phyloP scores from a whole-genome alignment of 2,329 filamentous ascomycete species.

The Lojkania enalia region DNA sequence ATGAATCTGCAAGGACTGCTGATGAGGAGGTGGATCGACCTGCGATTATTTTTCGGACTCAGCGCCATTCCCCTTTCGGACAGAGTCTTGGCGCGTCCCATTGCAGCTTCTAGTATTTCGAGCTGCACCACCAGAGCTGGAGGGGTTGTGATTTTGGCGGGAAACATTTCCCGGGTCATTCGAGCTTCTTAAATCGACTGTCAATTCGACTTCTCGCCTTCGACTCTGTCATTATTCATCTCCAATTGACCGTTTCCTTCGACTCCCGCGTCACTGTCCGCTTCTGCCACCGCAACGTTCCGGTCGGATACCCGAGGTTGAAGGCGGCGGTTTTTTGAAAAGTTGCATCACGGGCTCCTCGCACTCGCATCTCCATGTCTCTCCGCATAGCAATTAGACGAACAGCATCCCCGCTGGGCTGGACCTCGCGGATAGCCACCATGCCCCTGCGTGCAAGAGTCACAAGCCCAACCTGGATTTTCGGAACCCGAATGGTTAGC shows the following conservation, averaged over 20 bases:
- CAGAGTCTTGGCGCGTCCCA: too few species aligned
- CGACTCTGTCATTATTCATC: background rate
- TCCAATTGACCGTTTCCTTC: background rate
- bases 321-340: conserved; percentile 28
- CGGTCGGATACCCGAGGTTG: conserved; percentile 45
- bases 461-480: conserved; percentile 59
- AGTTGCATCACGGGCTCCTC: conserved; percentile 31
- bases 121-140: conserved; percentile 7
- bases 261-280: conserved; percentile 3
- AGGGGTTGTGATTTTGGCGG: conserved; percentile 6
- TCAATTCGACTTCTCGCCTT: too few species aligned
- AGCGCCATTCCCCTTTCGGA: too few species aligned
- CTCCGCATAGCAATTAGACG: conserved; percentile 47
- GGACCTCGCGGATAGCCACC: conserved; percentile 40
- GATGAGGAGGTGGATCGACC: too few species aligned
- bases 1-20: too few species aligned
- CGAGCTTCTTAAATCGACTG: conserved; percentile 2
- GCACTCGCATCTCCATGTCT: conserved; percentile 45
- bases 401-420: conserved; percentile 45
- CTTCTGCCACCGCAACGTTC: background rate
- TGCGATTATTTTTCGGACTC: too few species aligned
- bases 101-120: too few species aligned
- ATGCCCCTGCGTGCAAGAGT: conserved; percentile 87
- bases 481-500: conserved; percentile 57
- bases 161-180: conserved; percentile 9